Evolutionary conservation across 129 eudicot species (phyloP), one percentile per base, ranked within the genome.

Genomic region (Pittosporum tobira): DNA sequence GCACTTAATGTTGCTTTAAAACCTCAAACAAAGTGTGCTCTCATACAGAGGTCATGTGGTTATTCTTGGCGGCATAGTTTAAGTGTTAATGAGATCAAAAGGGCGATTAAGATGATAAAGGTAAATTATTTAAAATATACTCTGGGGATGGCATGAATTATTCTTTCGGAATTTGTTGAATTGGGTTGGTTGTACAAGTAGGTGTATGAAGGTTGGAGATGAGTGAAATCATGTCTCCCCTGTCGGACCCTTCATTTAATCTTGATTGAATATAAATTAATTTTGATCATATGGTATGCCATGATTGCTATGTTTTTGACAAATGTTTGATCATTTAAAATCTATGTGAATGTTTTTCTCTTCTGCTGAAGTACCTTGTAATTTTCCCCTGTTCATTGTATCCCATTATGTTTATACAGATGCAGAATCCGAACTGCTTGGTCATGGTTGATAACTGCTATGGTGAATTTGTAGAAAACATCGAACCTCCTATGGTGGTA

Each of bases 401-500:
- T 34, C 61, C 57, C 50, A 45, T 18, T 43, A 44, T 61, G 42
- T 61, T 59, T 45, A 21, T 63, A 64, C 91, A 86, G 99, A 53
- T 42, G 63, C 99, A 91, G 68, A 91, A 87, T 68, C 95, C 96
- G 25, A 60, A 76, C 69, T 91, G 96, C 66, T 29, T 87, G 75
- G 96, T 91, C 68, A 78, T 91, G 96, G 96, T 91, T 73, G 99
- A 91, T 74, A 91, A 91, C 69, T 87, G 99, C 78, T 91, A 87
- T 70, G 99, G 99, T 72, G 99, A 91, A 87, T 91, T 91, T 62
- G 83, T 81, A 43, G 96, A 91, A 57, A 70, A 64, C 63, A 79
- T 81, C 45, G 99, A 91, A 71, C 96, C 99, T 68, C 82, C 99
- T 14, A 91, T 91, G 99, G 96, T 91, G 94, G 96, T 91, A 75